Evolutionary conservation across 2,329 filamentous ascomycete genomes (phyloP).

Genomic region (Pyrenophora teres): DNA sequence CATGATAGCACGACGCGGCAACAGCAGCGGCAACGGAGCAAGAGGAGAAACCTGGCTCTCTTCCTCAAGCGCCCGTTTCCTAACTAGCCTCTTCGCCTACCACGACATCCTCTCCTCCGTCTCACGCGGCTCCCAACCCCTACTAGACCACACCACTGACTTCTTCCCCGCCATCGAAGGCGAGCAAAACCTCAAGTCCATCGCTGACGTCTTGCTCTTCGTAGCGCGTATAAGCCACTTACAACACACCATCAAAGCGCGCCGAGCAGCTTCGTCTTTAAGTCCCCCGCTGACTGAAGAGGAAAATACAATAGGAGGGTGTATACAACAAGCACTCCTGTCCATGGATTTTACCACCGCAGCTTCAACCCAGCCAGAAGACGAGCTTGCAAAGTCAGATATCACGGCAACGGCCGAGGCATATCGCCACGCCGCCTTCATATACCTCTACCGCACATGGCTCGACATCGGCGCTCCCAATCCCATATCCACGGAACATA

Average conservation of each 20-base stretch:
- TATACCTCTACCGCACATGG: constrained; percentile 43
- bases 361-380: not conserved
- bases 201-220: constrained; percentile 31
- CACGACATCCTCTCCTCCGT: constrained; percentile 42
- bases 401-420: constrained; percentile 34
- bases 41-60: constrained; percentile 8
- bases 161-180: constrained; percentile 36
- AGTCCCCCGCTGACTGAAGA: constrained; percentile 19
- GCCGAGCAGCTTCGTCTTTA: constrained; percentile 4
- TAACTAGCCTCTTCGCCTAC: constrained; percentile 39
- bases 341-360: constrained; percentile 19
- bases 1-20: constrained; percentile 27
- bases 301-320: constrained; percentile 24
- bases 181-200: constrained; percentile 25
- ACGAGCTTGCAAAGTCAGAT: constrained; percentile 8
- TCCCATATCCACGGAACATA: constrained; percentile 35
- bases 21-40: not conserved
- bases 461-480: constrained; percentile 38
- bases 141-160: constrained; percentile 25
- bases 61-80: constrained; percentile 32
- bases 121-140: constrained; percentile 31
- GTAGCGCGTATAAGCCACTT: constrained; percentile 36
- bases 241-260: constrained; percentile 26
- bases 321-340: constrained; percentile 25
- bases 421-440: constrained; percentile 41